phyloP scores from a whole-genome alignment of 768 basidiomycete genomes.

The Leccinum uliginosum region DNA sequence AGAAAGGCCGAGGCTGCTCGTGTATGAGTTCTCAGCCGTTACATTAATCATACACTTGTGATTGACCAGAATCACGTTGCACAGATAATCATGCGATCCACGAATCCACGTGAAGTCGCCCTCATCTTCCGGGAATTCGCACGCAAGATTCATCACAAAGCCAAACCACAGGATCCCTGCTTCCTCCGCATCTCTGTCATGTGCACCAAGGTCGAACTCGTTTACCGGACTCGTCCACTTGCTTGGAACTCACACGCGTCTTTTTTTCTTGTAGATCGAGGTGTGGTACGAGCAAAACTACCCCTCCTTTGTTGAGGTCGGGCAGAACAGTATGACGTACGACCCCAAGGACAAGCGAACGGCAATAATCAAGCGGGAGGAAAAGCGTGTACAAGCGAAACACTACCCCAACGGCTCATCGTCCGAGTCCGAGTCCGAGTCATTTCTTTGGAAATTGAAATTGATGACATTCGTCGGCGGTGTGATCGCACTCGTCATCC shows the following conservation, averaged over 20 bases:
- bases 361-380: slow-evolving; percentile 41
- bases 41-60: not conserved
- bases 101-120: slow-evolving; percentile 88
- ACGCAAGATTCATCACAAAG: slow-evolving; percentile 77
- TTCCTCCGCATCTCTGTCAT: slow-evolving; percentile 78
- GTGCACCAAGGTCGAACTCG: slow-evolving; percentile 65
- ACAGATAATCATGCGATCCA: slow-evolving; percentile 88
- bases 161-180: slow-evolving; percentile 77
- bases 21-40: slow-evolving; percentile 39
- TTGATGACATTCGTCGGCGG: slow-evolving; percentile 26
- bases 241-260: slow-evolving; percentile 5
- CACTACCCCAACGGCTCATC: slow-evolving; percentile 8
- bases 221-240: not conserved
- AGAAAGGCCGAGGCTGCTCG: slow-evolving; percentile 83
- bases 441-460: slow-evolving; percentile 30
- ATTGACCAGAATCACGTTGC: not conserved
- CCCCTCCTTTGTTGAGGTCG: slow-evolving; percentile 72
- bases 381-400: slow-evolving; percentile 38
- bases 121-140: slow-evolving; percentile 81
- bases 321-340: slow-evolving; percentile 28
- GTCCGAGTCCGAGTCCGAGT: slow-evolving; percentile 1
- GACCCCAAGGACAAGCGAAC: slow-evolving; percentile 56
- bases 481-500: slow-evolving; percentile 25
- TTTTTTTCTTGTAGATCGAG: slow-evolving; percentile 58
- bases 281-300: slow-evolving; percentile 92